Base-by-base conservation (phyloP, 805 yeast species). In the Lipomyces japonicus region DNA sequence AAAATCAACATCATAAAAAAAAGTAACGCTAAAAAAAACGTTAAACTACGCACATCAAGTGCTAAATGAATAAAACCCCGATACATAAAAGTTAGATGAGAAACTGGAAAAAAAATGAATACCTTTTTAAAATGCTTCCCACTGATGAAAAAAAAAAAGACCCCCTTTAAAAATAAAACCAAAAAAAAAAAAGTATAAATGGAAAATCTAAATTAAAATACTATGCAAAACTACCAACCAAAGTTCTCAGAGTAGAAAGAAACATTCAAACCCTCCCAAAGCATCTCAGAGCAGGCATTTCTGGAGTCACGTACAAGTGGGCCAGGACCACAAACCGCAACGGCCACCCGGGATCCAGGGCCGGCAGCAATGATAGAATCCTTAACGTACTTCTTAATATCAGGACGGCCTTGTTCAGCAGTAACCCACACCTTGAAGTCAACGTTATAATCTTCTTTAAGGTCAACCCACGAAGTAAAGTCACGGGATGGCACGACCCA, bases 291-390 rank as follows among this genome's bases (percentile, higher is more conserved):
- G n/a, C 56, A 58, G 12, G 58, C 55, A 40, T 64, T 64, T 14
- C 65, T 51, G 5, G 61, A 60, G 36, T 58, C 62, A 21, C 64
- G 56, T 40, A 64, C 51, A 22, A 64, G 59, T 26, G 61, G 61
- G 40, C 62, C 63, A 2, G 68, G 68, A 9, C 68, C 68, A 49
- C 68, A 64, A 23, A 58, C 57, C 28, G 62, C 65, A 24, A 64
- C 60, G 38, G 51, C 60, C 36, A 37, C 59, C 22, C 38, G 46
- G 41, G 58, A 56, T 22, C 58, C 58, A 34, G 55, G 58, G 50
- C 58, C 55, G 12, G 56, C 52, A 31, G 55, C 60, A 6, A 50
- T 55, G 42, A 53, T 50, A 48, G 51, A 40, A 22, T 57, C 56
- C 38, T 47, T 42, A 22, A 64, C 53, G 39, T 62, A 48, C 42